Base-by-base conservation (phyloP, 495 filamentous ascomycete species). In the Daldinia grandis region DNA sequence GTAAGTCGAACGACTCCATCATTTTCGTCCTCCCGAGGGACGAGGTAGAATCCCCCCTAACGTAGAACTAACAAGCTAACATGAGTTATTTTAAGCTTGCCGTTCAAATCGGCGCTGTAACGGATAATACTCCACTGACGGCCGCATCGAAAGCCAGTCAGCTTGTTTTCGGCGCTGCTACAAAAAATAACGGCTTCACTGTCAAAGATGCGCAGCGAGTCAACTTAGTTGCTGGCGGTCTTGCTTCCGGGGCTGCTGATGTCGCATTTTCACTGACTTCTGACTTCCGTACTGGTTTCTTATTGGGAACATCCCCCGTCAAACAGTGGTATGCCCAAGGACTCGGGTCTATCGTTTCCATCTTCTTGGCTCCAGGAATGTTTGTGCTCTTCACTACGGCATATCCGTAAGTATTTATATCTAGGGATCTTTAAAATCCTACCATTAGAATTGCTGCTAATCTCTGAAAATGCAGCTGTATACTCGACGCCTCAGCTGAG, bases 141-240 rank as follows among this genome's bases (percentile, higher is more conserved):
- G 85, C 88, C 21, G 84, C 87, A 12, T 83, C 87, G 62, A 91
- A 91, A 74, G 88, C 88, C n/a, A 87, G 85, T 58, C 89, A 91
- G 78, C 83, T 91, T 62, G 74, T 91, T 69, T 85, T 91, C 54
- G 89, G 89, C 42, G 88, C 82, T 51, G 88, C 86, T 30, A 89
- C 89, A 14, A 81, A 80, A 8, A 76, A 82, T 65, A 78, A 83
- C 30, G 79, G 80, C 62, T 85, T 80, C 70, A 66, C 73, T 25
- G 64, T 85, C 37, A 47, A 71, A 4, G 80, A 85, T 25, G 86
- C 87, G 2, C 89, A 90, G 72, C 80, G 80, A 58, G 78, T 90
- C 72, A 91, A 91, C 81, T 76, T 90, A 15, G 82, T 88, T n/a
- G 89, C 87, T 44, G 89, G 88, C 49, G 82, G 83, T 60, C 79